Evolutionary conservation across 768 basidiomycete species (phyloP), one percentile per base, ranked within the genome.

Genomic region (Podaxis carcinomalis): DNA sequence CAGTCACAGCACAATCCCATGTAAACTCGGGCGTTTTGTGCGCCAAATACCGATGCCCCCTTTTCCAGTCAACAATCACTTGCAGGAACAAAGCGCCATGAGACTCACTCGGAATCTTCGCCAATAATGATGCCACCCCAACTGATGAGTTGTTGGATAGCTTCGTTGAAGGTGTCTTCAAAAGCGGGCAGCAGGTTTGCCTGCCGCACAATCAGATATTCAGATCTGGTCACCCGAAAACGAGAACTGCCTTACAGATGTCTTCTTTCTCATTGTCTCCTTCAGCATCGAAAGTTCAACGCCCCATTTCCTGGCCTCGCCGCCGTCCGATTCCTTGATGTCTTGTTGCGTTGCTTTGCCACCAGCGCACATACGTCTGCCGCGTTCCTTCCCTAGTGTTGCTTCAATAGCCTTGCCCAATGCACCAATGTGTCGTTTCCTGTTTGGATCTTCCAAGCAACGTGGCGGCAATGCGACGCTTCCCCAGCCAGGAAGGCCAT

Each of bases 251-350:
- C 82, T 68, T 64, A 87, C 87, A 59, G 81, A 74, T 1, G 82
- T 81, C 71, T 81, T 86, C 68, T 75, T 72, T 68, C 78, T 85
- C 80, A 89, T 81, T 35, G 68, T 72, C 27, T 86, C 80, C 59
- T 80, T 79, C 64, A 94, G 71, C 11, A 72, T 74, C 49, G 80
- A 79, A n/a, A 89, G 69, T 59, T 86, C 82, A 27, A 87, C 64
- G 51, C 92, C 93, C 88, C 89, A 93, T 68, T 78, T 83, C 69
- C 80, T 81, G n/a, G 90, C 92, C 65, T 91, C 87, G 62, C 85
- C 84, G 10, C 83, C 86, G 57, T 86, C 82, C 60, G 73, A 69
- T 50, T 83, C 83, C 16, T 72, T 68, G 16, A 77, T 64, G 25
- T 62, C 54, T 44, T 68, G 62, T n/a, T 68, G 61, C 4, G 66